phyloP scores from a whole-genome alignment of 345 rosid species.

The Eucalyptus tenuipes region DNA sequence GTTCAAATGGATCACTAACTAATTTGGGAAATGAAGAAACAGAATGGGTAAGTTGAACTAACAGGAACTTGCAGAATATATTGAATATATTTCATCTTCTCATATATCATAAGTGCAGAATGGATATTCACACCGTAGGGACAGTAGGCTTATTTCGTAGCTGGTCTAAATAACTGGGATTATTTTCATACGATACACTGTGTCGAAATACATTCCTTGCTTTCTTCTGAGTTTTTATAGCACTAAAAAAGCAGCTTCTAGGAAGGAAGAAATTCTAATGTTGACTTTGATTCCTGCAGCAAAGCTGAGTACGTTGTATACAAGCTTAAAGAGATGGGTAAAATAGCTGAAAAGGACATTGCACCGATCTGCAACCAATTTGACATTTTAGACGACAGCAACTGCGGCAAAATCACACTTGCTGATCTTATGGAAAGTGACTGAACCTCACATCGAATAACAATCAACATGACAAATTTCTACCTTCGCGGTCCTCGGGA shows the following conservation, averaged over 20 bases:
- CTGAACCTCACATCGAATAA: not conserved
- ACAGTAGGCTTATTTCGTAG: not conserved
- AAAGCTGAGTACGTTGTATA: slow-evolving; percentile 56
- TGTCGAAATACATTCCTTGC: not conserved
- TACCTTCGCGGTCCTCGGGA: not conserved
- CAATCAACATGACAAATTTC: not conserved
- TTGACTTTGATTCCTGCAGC: slow-evolving; percentile 24
- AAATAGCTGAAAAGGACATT: slow-evolving; percentile 45
- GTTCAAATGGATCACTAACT: not conserved
- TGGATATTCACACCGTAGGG: not conserved
- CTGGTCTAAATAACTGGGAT: not conserved
- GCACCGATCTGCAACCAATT: slow-evolving; percentile 42
- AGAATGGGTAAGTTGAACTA: not conserved
- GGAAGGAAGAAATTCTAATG: not conserved
- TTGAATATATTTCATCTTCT: not conserved
- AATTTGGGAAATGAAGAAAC: not conserved
- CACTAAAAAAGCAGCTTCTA: not conserved
- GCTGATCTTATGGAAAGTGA: slow-evolving; percentile 39
- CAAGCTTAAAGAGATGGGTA: slow-evolving; percentile 80
- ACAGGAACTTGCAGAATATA: not conserved
- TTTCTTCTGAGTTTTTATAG: not conserved
- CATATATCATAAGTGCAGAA: not conserved
- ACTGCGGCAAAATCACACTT: slow-evolving; percentile 38
- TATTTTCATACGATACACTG: not conserved
- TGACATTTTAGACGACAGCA: slow-evolving; percentile 25